A percentile compares a stretch with the other conserved stretches of the same genome.
These are phyloP conservation scores for Chytriomyces sp. DNA, from an alignment of 192 early-diverging fungal species.

Conservation along the genomic window DNA sequence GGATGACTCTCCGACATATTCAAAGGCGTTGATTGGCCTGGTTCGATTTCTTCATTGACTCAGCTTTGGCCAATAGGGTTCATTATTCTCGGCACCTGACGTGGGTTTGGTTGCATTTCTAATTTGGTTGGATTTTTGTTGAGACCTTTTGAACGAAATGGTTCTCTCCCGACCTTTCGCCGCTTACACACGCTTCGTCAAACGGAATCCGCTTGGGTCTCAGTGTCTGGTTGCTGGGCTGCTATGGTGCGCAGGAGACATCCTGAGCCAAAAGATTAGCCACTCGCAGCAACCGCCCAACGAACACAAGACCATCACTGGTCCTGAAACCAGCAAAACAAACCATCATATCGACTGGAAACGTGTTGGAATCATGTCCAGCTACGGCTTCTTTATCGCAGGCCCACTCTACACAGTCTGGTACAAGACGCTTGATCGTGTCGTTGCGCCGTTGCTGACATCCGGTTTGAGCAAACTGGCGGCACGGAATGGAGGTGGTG, in stretches of 20 bases:
- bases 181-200: constrained; percentile 12
- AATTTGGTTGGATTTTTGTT: background rate
- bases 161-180: constrained; percentile 6
- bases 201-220: constrained; percentile 20
- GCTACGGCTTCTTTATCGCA: constrained; percentile 46
- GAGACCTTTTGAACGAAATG: background rate
- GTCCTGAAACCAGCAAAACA: background rate
- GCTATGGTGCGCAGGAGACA: constrained; percentile 42
- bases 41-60: no score
- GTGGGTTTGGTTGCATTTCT: background rate
- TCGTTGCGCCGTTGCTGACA: constrained; percentile 20
- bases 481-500: background rate
- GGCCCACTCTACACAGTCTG: constrained; percentile 50
- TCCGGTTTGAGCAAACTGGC: background rate
- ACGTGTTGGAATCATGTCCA: constrained; percentile 43
- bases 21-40: no score
- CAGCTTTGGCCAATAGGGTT: no score
- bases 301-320: background rate
- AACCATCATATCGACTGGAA: constrained; percentile 33
- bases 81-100: no score
- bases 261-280: constrained; percentile 44
- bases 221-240: constrained; percentile 22
- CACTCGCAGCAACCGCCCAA: constrained; percentile 1
- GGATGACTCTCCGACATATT: no score
- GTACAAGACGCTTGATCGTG: constrained; percentile 45